Conservation (phyloP, 1,284 basidiomycete species). For the Cryptococcus maquisensis region DNA sequence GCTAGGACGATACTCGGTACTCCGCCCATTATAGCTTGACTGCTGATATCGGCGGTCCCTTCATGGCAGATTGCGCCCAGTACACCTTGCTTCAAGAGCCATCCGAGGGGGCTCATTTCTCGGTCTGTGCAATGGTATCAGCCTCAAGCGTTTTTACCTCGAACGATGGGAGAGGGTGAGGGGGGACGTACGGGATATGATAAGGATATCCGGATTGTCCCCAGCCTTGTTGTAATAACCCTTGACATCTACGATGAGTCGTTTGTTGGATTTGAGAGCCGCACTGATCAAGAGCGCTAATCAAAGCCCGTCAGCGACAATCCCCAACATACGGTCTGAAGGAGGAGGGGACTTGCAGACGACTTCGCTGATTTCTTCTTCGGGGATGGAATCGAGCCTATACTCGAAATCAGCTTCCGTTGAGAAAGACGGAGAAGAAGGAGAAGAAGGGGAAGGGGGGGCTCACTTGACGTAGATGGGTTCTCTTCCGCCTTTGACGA, state of each 20-base stretch:
- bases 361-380: too few species aligned
- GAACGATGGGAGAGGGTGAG: neutral
- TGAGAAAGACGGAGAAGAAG: too few species aligned
- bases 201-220: conserved; percentile 57
- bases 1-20: too few species aligned
- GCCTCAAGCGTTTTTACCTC: neutral
- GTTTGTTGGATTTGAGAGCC: conserved; percentile 44
- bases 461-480: too few species aligned
- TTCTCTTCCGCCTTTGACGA: neutral
- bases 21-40: too few species aligned
- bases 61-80: conserved; percentile 69
- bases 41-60: conserved; percentile 46
- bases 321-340: too few species aligned
- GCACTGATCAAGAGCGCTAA: too few species aligned
- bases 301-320: too few species aligned
- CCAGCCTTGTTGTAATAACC: conserved; percentile 59
- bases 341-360: too few species aligned
- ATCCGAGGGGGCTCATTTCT: conserved; percentile 65
- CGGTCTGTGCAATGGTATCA: neutral
- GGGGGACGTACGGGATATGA: conserved; percentile 47
- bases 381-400: too few species aligned
- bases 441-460: too few species aligned
- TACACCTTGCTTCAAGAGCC: conserved; percentile 58
- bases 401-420: too few species aligned
- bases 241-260: conserved; percentile 61